A percentile compares a stretch with the other conserved stretches of the same genome.
Conservation (phyloP, 2,329 filamentous ascomycete genomes). For the Sporothrix brunneoviolacea region DNA sequence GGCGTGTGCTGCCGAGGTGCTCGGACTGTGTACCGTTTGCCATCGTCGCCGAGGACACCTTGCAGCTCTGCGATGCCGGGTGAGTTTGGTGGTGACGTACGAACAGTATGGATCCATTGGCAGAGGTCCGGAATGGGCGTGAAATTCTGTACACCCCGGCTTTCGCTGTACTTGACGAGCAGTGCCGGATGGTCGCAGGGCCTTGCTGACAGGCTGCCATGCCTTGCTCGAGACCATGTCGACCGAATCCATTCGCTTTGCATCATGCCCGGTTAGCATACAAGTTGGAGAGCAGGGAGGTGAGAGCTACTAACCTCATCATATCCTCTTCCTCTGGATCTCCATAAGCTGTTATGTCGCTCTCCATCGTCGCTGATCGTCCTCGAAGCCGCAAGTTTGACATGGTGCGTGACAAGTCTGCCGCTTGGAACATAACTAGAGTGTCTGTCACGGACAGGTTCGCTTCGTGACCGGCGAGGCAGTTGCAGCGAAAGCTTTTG, state of each 20-base stretch:
- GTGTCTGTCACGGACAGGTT: constrained; percentile 18
- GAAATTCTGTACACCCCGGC: constrained; percentile 14
- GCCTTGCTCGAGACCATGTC: constrained; percentile 12
- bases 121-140: constrained; percentile 17
- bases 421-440: constrained; percentile 15
- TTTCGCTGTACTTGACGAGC: constrained; percentile 17
- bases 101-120: constrained; percentile 15
- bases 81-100: constrained; percentile 15
- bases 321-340: constrained; percentile 8
- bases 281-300: neutral
- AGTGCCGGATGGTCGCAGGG: constrained; percentile 14
- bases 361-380: constrained; percentile 11
- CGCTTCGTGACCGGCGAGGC: constrained; percentile 13
- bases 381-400: constrained; percentile 6
- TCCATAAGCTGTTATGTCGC: constrained; percentile 11
- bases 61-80: constrained; percentile 8
- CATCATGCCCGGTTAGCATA: neutral
- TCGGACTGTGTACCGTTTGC: constrained; percentile 13
- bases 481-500: constrained; percentile 16
- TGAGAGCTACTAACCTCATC: constrained; percentile 1
- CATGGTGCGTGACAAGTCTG: constrained; percentile 5
- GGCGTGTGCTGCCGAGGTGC: constrained; percentile 8
- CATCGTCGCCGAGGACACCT: constrained; percentile 14
- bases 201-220: constrained; percentile 7
- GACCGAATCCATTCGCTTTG: constrained; percentile 12